Base-by-base conservation (phyloP, 352 stramenopile genomes). In the Globisporangium emineosum region DNA sequence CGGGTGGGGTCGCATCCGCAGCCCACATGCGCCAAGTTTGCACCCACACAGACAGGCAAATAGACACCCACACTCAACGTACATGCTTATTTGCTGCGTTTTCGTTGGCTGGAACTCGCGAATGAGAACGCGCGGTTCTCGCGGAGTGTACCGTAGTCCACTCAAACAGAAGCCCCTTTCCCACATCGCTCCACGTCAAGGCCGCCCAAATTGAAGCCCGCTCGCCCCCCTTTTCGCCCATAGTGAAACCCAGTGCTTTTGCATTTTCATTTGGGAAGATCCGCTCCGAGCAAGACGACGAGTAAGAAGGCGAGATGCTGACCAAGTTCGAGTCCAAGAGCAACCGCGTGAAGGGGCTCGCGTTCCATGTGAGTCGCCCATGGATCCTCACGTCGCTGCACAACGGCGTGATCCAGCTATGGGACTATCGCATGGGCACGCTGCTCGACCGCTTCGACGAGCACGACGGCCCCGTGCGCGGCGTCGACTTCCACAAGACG, bases 271-370 rank as follows among this genome's bases (percentile, higher is more conserved):
- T 27, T 17, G 9, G n/a, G 33, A 61, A 61, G 55, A 61, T 61
- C 40, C 25, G n/a, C 33, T 1, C 5, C 54, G 13, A 30, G 29
- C 45, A 59, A 23, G n/a, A 32, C 52, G n/a, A n/a, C n/a, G n/a
- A n/a, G n/a, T n/a, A n/a, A n/a, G n/a, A 43, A 29, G 54, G 50
- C 50, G 17, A 73, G 57, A 99, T 99, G 97, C 76, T 99, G 72
- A 99, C 97, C 65, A 99, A 99, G 80, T 99, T 99, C 77, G 97
- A 99, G 86, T 98, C 92, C 69, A 99, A 99, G 89, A 99, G 96
- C 70, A 98, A 98, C 69, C 91, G 98, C 63, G 98, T 99, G 7
- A 99, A 99, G 81, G 98, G 98, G 5, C 85, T 99, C 47, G 93
- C 95, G 61, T 99, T 99, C 88, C 98, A 99, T 74, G 88, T 96